Base-by-base conservation (phyloP, 768 basidiomycete species). In the Russula lepida region DNA sequence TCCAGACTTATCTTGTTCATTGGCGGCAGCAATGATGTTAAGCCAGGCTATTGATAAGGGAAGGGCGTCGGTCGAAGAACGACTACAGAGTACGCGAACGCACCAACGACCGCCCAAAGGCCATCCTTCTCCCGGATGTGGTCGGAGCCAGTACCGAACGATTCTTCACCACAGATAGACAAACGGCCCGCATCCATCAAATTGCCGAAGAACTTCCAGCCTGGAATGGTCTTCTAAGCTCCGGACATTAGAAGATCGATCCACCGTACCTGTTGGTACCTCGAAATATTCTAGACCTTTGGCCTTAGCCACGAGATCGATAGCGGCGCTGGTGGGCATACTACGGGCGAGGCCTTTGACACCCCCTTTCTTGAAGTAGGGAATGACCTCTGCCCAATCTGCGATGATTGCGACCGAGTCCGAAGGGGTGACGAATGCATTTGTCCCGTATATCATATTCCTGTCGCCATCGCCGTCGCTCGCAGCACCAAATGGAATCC, bases 181-280 rank as follows among this genome's bases (percentile, higher is more conserved):
- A 99, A 82, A 47, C 92, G 82, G 0, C 95, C 95, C 21, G 97
- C 97, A 72, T 99, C 97, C 97, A 99, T 99, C 68, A 99, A 79
- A 76, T 98, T 99, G 50, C 97, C 97, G 71, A 99, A 99, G 83
- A 99, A 99, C 75, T 99, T 99, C 94, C 94, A 98, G 65, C 95
- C 95, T 94, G 65, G 17, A 35, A 47, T 15, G 33, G 37, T 57
- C 50, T 23, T 41, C 47, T 64, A 23, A 64, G 41, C 17, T 23
- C 41, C 19, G 15, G 12, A 6, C 6, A 12, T 32, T 44, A 35
- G 35, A 21, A 46, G 33, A 23, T 52, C 25, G 44, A 54, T 9
- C 23, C 0, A 52, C 59, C 82, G 66, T 62, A 88, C 93, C 94
- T 23, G 97, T 99, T 4, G 97, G 97, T 21, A 98, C 95, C 72